Conservation (phyloP, 129 eudicot species). For the Arctium minus region DNA sequence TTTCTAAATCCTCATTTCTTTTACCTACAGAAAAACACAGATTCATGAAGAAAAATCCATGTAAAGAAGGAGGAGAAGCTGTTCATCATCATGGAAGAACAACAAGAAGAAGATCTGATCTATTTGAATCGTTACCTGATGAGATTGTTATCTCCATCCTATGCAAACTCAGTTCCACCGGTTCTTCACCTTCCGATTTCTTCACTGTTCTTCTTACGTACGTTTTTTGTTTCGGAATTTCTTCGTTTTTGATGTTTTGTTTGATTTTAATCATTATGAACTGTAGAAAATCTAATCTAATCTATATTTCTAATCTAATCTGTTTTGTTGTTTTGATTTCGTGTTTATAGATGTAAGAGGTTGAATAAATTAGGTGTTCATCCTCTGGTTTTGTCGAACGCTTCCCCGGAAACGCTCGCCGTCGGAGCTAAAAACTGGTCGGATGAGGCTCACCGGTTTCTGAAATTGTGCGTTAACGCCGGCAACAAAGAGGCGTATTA, state of each 20-base stretch:
- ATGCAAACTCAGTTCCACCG: slow-evolving; percentile 31
- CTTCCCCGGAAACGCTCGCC: slow-evolving; percentile 18
- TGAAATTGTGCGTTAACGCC: slow-evolving; percentile 20
- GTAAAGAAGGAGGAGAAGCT: not conserved
- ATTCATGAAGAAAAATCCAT: not conserved
- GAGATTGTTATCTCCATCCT: slow-evolving; percentile 30
- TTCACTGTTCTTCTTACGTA: slow-evolving; percentile 27
- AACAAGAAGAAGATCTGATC: slow-evolving; percentile 16
- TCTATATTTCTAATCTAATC: not conserved
- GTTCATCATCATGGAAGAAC: not conserved
- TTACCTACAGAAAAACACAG: not conserved
- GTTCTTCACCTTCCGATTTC: slow-evolving; percentile 35
- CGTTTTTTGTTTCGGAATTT: not conserved
- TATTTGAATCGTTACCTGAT: slow-evolving; percentile 36
- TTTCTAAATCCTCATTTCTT: not conserved
- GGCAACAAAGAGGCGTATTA: slow-evolving; percentile 39
- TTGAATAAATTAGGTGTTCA: slow-evolving; percentile 21
- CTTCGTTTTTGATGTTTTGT: not conserved
- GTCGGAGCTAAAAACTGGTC: slow-evolving; percentile 40
- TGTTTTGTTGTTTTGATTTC: not conserved
- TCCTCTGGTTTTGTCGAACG: slow-evolving; percentile 26
- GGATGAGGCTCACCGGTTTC: slow-evolving; percentile 27
- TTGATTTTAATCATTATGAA: not conserved
- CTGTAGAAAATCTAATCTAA: not conserved
- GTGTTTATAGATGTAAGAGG: slow-evolving; percentile 26